Evolutionary conservation across 768 basidiomycete species (phyloP), one percentile per base, ranked within the genome.

Genomic region (Mycena floridula): DNA sequence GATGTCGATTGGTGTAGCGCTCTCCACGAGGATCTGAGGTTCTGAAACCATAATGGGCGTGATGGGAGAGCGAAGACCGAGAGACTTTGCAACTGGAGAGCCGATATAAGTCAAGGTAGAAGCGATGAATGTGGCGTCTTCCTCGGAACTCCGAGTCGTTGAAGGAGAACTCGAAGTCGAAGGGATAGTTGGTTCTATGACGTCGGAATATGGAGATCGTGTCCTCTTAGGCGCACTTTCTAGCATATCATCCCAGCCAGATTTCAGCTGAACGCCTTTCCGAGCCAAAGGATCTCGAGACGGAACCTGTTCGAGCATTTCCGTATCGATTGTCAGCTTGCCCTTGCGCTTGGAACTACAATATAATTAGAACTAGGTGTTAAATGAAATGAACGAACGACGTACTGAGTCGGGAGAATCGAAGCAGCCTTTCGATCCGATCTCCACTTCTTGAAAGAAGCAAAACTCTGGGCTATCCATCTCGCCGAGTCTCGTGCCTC

Each of bases 181-280:
- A 18, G 32, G 13, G 13, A 22, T 39, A 22, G 38, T 56, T 64
- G 12, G 62, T 44, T n/a, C n/a, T n/a, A n/a, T n/a, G n/a, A n/a
- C n/a, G n/a, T 6, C n/a, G n/a, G n/a, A n/a, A n/a, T n/a, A n/a
- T n/a, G n/a, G n/a, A n/a, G n/a, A n/a, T n/a, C n/a, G n/a, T n/a
- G 54, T 49, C 56, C 64, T 69, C n/a, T n/a, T n/a, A n/a, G n/a
- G n/a, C n/a, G n/a, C n/a, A 39, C 56, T 48, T 40, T 67, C 65
- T 25, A 70, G 57, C 59, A 68, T 68, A 40, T 73, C 73, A 45
- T 75, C 73, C 74, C 74, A 77, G 9, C 72, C 74, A 2, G 74
- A 77, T 51, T 59, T 72, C 37, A 74, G n/a, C n/a, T n/a, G n/a
- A n/a, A n/a, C n/a, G n/a, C n/a, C n/a, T n/a, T n/a, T n/a, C n/a